Base-by-base conservation (phyloP, 2,329 filamentous ascomycete species). In the Seiridium cupressi region DNA sequence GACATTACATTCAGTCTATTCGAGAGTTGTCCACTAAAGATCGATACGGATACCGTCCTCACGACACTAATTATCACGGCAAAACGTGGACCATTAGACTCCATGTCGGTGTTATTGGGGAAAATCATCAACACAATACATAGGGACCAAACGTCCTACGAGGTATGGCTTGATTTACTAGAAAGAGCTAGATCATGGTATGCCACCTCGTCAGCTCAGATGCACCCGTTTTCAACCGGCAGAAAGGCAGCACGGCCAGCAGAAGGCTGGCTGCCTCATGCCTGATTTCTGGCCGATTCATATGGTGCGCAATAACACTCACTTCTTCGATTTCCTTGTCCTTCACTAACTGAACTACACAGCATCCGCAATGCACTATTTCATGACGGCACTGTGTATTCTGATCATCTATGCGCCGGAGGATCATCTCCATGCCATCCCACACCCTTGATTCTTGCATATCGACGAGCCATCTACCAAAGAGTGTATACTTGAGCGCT, bases 1-100 rank as follows among this genome's bases (percentile, higher is more conserved):
- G 79, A 83, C 44, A 82, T 83, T n/a, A 82, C 81, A 0, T 79
- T 81, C n/a, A 79, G 79, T n/a, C 65, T 83, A 1, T 80, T 79
- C 46, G 70, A 77, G 44, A 66, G 70, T 5, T 77, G 76, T 31
- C 71, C 72, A 0, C 63, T 81, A 1, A 80, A 79, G 62, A 79
- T 81, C 58, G 69, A 77, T 18, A 57, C 78, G 10, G 51, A 68
- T 10, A 46, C 61, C 32, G 62, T 72, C 47, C 44, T 60, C 18
- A 5, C 63, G 18, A 56, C 54, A 5, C 44, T 31, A 7, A 61
- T 59, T 1, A 53, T 67, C 4, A 36, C 61, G 1, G 61, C 62
- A 0, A 73, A 77, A 26, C 66, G 73, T 31, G 70, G 71, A 59
- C 68, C 70, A 34, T 72, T 81, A 1, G 80, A 82, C 58, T 68